Conservation (phyloP, 352 stramenopile species). For the Phytophthora aleatoria region DNA sequence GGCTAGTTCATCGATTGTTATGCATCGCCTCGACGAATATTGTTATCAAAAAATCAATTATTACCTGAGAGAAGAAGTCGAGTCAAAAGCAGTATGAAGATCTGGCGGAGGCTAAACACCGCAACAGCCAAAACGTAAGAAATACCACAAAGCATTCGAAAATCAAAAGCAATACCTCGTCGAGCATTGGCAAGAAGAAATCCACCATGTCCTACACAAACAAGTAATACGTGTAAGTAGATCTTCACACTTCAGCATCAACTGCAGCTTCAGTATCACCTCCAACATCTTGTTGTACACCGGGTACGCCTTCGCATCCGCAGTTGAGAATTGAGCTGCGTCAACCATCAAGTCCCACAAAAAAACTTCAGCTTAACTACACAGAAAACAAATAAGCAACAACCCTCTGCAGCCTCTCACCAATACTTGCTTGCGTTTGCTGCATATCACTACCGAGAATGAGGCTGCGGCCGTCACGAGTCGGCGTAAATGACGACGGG, state of each 20-base stretch:
- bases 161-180: conserved; percentile 51
- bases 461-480: conserved; percentile 71
- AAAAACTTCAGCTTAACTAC: not conserved
- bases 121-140: not conserved
- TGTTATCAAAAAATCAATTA: not conserved
- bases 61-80: conserved; percentile 48
- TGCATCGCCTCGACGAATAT: not conserved
- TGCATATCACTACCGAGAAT: conserved; percentile 82
- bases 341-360: not conserved
- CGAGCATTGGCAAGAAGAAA: conserved; percentile 84
- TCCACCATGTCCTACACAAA: conserved; percentile 67
- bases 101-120: conserved; percentile 62
- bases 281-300: conserved; percentile 85
- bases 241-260: not conserved
- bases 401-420: conserved; percentile 25
- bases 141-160: not conserved
- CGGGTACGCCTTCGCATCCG: conserved; percentile 80
- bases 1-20: conserved; percentile 28
- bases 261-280: conserved; percentile 32
- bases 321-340: conserved; percentile 81
- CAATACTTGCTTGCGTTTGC: conserved; percentile 77
- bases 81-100: conserved; percentile 69
- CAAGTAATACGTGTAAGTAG: not conserved
- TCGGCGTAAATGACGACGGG: conserved; percentile 90
- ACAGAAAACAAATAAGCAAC: no score